Conservation (phyloP, 306 rosid species). For the Dicorynia guianensis region DNA sequence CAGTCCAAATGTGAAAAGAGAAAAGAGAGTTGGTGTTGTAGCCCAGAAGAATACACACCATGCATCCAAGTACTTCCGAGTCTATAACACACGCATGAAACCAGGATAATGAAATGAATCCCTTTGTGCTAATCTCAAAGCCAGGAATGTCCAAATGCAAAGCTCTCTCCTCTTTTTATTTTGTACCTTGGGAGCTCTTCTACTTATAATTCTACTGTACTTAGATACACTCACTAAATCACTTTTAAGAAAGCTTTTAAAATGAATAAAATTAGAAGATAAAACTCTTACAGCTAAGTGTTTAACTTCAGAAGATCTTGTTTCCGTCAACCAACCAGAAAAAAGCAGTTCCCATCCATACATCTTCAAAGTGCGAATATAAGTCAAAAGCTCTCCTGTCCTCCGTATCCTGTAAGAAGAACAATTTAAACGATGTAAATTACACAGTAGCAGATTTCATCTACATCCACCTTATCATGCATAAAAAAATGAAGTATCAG, state of each 20-base stretch:
- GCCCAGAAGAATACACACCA: conserved; percentile 99
- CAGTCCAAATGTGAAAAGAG: conserved; percentile 93
- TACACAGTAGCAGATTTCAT: conserved; percentile 20
- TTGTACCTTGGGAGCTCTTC: not conserved
- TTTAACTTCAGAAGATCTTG: conserved; percentile 83
- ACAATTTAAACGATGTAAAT: conserved; percentile 16
- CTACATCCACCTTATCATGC: conserved; percentile 29
- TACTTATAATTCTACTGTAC: not conserved
- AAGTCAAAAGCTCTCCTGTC: conserved; percentile 85
- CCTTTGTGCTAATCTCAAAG: conserved; percentile 28
- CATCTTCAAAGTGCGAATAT: conserved; percentile 94
- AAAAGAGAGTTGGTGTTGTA: conserved; percentile 90
- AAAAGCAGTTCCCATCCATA: conserved; percentile 94
- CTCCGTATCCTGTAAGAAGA: conserved; percentile 70
- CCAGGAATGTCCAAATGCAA: not conserved
- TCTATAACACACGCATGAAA: conserved; percentile 58
- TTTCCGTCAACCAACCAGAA: conserved; percentile 92
- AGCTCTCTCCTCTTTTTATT: not conserved
- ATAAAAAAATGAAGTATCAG: conserved; percentile 11
- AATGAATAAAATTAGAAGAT: conserved; percentile 21
- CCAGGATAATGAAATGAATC: conserved; percentile 29
- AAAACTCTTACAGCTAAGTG: conserved; percentile 77
- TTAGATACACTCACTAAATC: conserved; percentile 4
- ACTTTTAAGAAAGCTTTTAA: conserved; percentile 9
- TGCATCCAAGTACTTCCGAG: conserved; percentile 96